Percentiles rank a stretch among this genome's conserved stretches.
Conservation (phyloP, 1,139 yeast species). For the Blastobotrys arbuscula region DNA sequence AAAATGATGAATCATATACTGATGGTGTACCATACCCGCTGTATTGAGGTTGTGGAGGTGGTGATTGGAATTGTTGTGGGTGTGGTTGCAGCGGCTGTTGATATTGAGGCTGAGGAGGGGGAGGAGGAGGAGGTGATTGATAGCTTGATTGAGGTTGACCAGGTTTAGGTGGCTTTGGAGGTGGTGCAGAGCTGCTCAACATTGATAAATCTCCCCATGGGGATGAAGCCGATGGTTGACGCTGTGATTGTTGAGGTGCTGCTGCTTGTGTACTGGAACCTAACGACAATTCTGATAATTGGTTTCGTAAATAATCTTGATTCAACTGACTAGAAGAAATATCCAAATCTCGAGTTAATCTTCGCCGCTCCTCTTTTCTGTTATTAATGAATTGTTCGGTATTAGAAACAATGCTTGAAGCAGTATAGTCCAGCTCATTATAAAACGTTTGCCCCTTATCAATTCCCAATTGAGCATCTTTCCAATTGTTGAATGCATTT, state of each 20-base stretch:
- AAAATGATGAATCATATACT: slow-evolving; percentile 29
- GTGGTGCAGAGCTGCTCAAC: slow-evolving; percentile 15
- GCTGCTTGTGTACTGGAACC: slow-evolving; percentile 8
- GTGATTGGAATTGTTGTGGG: slow-evolving; percentile 7
- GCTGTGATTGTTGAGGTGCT: slow-evolving; percentile 8
- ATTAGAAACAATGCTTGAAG: slow-evolving; percentile 37
- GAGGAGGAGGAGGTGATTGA: slow-evolving; percentile 18
- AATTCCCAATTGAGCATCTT: slow-evolving; percentile 52
- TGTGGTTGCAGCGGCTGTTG: slow-evolving; percentile 3
- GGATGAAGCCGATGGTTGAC: slow-evolving; percentile 3
- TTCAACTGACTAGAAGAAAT: slow-evolving; percentile 4
- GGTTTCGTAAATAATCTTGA: slow-evolving; percentile 25
- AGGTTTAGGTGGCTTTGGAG: slow-evolving; percentile 22
- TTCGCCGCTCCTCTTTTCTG: slow-evolving; percentile 34
- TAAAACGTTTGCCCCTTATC: slow-evolving; percentile 62
- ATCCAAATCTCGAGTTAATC: slow-evolving; percentile 20
- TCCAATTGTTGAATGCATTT: slow-evolving; percentile 49
- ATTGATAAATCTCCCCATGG: slow-evolving; percentile 20
- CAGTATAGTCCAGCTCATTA: slow-evolving; percentile 45
- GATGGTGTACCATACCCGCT: slow-evolving; percentile 28
- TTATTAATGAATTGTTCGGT: slow-evolving; percentile 36
- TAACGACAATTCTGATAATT: slow-evolving; percentile 25
- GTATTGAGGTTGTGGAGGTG: slow-evolving; percentile 18
- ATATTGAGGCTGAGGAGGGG: slow-evolving; percentile 15
- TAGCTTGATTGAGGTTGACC: slow-evolving; percentile 7